Evolutionary conservation across 2,329 filamentous ascomycete genomes (phyloP).

Genomic region (Huntiella savannae): DNA sequence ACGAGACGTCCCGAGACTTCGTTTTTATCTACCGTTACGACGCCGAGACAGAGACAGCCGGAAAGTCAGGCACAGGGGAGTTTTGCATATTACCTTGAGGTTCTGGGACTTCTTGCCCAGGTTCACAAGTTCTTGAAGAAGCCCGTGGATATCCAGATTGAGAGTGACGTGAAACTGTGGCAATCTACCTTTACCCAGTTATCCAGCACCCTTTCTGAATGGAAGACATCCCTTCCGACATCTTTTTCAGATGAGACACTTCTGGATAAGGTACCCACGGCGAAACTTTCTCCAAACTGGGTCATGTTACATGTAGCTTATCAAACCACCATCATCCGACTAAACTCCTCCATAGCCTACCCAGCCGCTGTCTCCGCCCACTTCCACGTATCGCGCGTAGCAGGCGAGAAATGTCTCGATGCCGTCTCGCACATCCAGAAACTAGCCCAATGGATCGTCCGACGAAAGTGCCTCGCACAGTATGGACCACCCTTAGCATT

Average conservation of each 20-base stretch:
- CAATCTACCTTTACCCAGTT: conserved; percentile 72
- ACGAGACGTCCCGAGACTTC: conserved; percentile 71
- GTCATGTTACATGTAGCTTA: conserved; percentile 84
- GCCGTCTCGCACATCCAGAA: conserved; percentile 70
- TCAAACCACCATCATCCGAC: conserved; percentile 71
- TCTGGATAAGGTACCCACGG: conserved; percentile 43
- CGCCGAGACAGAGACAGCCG: neutral
- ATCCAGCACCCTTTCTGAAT: conserved; percentile 58
- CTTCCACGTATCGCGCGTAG: conserved; percentile 75
- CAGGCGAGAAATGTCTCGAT: conserved; percentile 61
- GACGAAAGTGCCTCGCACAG: conserved; percentile 55
- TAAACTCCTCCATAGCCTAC: conserved; percentile 85
- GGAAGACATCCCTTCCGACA: conserved; percentile 66
- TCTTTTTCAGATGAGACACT: conserved; percentile 75
- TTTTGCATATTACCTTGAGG: conserved; percentile 80
- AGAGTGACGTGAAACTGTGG: conserved; percentile 77
- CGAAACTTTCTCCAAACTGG: conserved; percentile 61
- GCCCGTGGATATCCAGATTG: conserved; percentile 70
- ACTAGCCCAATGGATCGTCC: conserved; percentile 59
- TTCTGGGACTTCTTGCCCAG: conserved; percentile 67
- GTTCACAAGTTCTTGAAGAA: conserved; percentile 80
- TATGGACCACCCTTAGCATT: conserved; percentile 84
- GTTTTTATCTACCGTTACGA: conserved; percentile 44
- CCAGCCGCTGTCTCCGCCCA: conserved; percentile 75
- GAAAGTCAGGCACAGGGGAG: conserved; percentile 65